These are phyloP conservation scores for Citropsis articulata DNA, from an alignment of 345 rosid species.

Conservation along the genomic window DNA sequence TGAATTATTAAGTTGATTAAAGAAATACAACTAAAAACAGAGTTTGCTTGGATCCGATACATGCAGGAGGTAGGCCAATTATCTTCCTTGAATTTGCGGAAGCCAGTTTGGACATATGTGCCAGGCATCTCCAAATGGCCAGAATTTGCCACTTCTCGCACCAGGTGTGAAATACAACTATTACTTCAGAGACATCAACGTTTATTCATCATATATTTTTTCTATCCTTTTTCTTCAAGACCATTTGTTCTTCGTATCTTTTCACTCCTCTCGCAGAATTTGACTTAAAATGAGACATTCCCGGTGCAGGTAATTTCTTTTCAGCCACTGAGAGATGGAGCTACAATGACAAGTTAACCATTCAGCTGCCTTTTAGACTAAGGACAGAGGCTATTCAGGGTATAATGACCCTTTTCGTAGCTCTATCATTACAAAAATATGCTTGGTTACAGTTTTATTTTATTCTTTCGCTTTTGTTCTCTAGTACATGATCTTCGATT, in stretches of 20 bases:
- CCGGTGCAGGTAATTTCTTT: slow-evolving; percentile 55
- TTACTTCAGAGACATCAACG: background rate
- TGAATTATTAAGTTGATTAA: background rate
- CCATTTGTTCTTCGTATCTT: background rate
- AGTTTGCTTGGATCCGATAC: background rate
- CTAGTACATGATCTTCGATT: background rate
- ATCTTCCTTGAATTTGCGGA: slow-evolving; percentile 16
- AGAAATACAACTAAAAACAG: background rate
- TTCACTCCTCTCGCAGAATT: background rate
- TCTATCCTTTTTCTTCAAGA: background rate
- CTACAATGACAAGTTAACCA: slow-evolving; percentile 44
- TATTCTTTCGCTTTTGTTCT: background rate
- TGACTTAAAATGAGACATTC: background rate
- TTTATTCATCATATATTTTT: too few species aligned
- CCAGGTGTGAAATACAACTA: slow-evolving; percentile 48
- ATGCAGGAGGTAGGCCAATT: slow-evolving; percentile 41
- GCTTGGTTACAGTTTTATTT: too few species aligned
- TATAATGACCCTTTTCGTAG: slow-evolving; percentile 13
- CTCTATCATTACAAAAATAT: background rate
- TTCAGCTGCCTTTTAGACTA: slow-evolving; percentile 55
- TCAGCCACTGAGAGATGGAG: slow-evolving; percentile 58
- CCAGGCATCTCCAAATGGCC: slow-evolving; percentile 55
- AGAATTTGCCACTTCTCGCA: slow-evolving; percentile 43
- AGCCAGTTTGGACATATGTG: slow-evolving; percentile 6
- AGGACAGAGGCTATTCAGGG: slow-evolving; percentile 82